phyloP scores from a whole-genome alignment of 345 rosid species.

The Lagerstroemia speciosa region DNA sequence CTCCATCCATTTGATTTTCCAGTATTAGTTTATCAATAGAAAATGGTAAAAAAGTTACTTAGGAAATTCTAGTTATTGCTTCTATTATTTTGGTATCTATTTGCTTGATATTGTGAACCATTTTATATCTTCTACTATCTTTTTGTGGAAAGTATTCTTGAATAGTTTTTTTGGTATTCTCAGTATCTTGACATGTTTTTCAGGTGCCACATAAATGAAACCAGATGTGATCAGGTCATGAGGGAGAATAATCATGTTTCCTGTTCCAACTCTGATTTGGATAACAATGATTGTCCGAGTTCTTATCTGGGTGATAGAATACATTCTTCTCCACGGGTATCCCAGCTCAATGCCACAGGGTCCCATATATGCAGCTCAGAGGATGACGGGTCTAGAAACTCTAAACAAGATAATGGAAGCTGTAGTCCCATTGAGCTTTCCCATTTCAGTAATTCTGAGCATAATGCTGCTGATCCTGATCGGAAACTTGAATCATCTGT shows the following conservation, averaged over 20 bases:
- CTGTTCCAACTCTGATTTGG: conserved; percentile 24
- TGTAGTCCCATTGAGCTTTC: conserved; percentile 35
- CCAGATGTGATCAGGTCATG: background rate
- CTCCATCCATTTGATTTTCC: background rate
- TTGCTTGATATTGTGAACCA: background rate
- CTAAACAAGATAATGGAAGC: conserved; percentile 40
- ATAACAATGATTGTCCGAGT: conserved; percentile 21
- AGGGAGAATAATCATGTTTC: background rate
- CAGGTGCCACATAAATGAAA: conserved; percentile 10
- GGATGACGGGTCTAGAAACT: conserved; percentile 44
- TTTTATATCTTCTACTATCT: no score
- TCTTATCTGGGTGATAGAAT: conserved; percentile 32
- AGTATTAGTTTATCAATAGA: background rate
- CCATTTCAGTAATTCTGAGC: conserved; percentile 21
- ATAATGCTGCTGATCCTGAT: conserved; percentile 35
- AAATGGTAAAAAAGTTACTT: background rate
- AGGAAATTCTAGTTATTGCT: background rate
- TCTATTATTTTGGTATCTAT: background rate
- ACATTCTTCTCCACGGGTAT: conserved; percentile 39
- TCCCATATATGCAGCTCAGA: conserved; percentile 51
- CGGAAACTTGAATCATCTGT: conserved; percentile 32
- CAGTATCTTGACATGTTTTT: background rate
- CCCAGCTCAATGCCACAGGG: conserved; percentile 32
- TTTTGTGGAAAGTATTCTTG: no score
- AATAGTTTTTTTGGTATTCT: no score